Percentiles rank a stretch among this genome's conserved stretches.
Evolutionary conservation across 2,329 filamentous ascomycete genomes (phyloP).

Genomic region (Cryphonectria parasitica): DNA sequence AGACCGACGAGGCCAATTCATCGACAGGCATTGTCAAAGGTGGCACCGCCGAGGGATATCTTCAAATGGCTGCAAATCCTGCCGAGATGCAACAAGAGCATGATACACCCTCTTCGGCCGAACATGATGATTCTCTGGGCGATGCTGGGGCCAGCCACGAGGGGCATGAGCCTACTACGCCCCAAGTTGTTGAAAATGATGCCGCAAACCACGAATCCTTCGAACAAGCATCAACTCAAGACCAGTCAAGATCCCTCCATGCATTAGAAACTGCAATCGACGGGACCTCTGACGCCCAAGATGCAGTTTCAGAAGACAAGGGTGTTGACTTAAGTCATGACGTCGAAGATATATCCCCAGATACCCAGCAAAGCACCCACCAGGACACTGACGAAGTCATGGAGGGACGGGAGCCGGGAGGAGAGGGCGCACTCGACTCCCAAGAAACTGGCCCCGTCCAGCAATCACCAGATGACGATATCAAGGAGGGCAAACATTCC

Average conservation of each 20-base stretch:
- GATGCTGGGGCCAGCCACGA: neutral
- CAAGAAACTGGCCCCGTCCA: neutral
- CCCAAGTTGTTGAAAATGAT: neutral
- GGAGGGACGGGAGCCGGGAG: neutral
- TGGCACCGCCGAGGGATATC: constrained; percentile 23
- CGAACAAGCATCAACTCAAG: neutral
- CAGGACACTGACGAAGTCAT: neutral
- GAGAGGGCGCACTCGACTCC: neutral
- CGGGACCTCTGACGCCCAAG: neutral
- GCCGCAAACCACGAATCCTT: neutral
- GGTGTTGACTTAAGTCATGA: neutral
- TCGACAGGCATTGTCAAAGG: constrained; percentile 14
- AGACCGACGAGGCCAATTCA: neutral
- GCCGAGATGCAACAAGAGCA: constrained; percentile 1
- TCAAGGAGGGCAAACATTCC: neutral
- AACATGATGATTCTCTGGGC: neutral
- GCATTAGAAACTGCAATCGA: neutral
- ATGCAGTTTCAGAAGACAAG: neutral
- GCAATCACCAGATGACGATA: neutral
- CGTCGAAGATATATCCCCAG: neutral
- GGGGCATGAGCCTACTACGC: neutral
- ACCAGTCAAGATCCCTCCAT: neutral
- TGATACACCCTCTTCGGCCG: neutral
- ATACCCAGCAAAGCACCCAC: neutral
- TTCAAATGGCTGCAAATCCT: constrained; percentile 15